phyloP scores from a whole-genome alignment of 2,329 filamentous ascomycete species.

The Mycosphaerella arachidis region DNA sequence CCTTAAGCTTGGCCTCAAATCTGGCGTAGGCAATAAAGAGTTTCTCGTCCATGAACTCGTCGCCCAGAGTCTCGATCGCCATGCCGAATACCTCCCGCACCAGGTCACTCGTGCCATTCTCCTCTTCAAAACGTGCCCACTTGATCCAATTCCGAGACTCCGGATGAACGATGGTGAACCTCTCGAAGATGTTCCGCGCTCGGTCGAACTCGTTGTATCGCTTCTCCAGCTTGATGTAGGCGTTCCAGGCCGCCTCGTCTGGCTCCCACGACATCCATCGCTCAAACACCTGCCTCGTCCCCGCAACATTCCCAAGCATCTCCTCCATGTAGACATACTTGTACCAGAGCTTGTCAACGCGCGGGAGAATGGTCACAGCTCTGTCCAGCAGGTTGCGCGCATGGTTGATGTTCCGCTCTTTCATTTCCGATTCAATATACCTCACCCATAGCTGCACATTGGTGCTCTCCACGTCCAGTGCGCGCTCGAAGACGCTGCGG shows the following conservation, averaged over 20 bases:
- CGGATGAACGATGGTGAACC: conserved; percentile 87
- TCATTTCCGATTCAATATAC: conserved; percentile 96
- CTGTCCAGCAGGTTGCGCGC: conserved; percentile 90
- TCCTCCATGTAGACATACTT: conserved; percentile 99
- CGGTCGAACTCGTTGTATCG: conserved; percentile 87
- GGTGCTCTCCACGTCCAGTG: conserved; percentile 85
- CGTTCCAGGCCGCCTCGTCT: conserved; percentile 89
- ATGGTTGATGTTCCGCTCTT: conserved; percentile 91
- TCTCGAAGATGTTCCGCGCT: conserved; percentile 82
- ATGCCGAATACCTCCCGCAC: conserved; percentile 88
- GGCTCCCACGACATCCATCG: conserved; percentile 99
- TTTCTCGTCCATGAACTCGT: conserved; percentile 94
- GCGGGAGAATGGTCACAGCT: conserved; percentile 84
- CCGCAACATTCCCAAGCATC: conserved; percentile 89
- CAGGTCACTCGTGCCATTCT: conserved; percentile 84
- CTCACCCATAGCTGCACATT: conserved; percentile 84
- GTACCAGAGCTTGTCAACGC: conserved; percentile 97
- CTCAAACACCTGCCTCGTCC: conserved; percentile 90
- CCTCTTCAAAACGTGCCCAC: conserved; percentile 96
- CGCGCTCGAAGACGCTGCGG: conserved; percentile 88
- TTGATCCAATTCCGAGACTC: conserved; percentile 98
- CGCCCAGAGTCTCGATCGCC: conserved; percentile 83
- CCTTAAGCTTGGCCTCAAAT: conserved; percentile 90
- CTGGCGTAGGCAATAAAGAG: conserved; percentile 94
- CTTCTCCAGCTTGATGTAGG: conserved; percentile 97